Evolutionary conservation across 2,329 filamentous ascomycete species (phyloP).

Genomic region (Stagonosporopsis tanaceti): DNA sequence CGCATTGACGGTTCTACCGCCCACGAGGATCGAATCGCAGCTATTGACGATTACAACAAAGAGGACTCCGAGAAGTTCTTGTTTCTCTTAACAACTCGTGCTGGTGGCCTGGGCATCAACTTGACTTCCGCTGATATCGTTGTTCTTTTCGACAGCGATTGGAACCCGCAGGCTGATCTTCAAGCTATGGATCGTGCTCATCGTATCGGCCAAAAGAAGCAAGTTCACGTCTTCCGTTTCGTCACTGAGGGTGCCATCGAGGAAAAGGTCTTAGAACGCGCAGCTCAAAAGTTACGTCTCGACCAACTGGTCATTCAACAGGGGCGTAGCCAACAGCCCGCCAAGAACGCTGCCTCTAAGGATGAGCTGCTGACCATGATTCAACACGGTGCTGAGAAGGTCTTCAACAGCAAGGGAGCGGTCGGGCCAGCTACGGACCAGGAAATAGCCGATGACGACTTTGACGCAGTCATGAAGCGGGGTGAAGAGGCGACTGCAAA

Average conservation of each 20-base stretch:
- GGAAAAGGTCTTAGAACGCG: constrained; percentile 95
- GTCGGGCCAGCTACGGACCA: constrained; percentile 66
- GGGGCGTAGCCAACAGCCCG: constrained; percentile 88
- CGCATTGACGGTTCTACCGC: constrained; percentile 96
- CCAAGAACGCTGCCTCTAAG: constrained; percentile 91
- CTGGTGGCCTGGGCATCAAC: constrained; percentile 96
- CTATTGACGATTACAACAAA: constrained; percentile 98
- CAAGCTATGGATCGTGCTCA: constrained; percentile 99
- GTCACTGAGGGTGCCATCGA: constrained; percentile 98
- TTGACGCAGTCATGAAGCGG: constrained; percentile 84
- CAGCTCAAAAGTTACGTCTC: constrained; percentile 93
- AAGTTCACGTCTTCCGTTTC: constrained; percentile 95
- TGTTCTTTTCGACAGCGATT: constrained; percentile 95
- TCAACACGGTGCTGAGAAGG: constrained; percentile 94
- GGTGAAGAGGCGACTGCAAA: constrained; percentile 90
- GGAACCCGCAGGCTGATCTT: constrained; percentile 97
- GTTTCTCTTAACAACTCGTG: constrained; percentile 93
- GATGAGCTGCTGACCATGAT: constrained; percentile 98
- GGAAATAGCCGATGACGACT: constrained; percentile 84
- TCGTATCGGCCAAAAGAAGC: constrained; percentile 97
- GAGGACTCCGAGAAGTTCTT: constrained; percentile 87
- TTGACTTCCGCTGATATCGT: constrained; percentile 95
- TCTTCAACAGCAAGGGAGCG: constrained; percentile 79
- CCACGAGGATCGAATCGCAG: constrained; percentile 95
- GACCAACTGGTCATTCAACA: constrained; percentile 99